Evolutionary conservation across 2,329 filamentous ascomycete species (phyloP).

Genomic region (Hirsutella thompsonii): DNA sequence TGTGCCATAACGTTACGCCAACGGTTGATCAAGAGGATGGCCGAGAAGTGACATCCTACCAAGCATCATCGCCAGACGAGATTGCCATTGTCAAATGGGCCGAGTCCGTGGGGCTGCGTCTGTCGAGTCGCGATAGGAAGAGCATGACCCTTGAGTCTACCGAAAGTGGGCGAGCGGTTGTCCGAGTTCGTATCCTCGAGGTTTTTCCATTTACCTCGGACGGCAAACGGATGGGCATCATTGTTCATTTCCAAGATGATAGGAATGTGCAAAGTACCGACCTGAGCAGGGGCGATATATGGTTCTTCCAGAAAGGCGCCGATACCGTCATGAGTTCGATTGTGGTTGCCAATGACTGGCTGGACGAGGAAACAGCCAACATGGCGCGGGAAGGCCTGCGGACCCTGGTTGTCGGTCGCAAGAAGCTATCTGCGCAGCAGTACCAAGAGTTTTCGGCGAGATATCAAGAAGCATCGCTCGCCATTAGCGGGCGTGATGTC

Average conservation of each 20-base stretch:
- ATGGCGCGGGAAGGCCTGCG: conserved; percentile 95
- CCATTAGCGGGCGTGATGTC: conserved; percentile 66
- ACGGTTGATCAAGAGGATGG: conserved; percentile 67
- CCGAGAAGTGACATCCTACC: conserved; percentile 67
- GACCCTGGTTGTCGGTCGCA: conserved; percentile 89
- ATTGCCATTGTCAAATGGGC: conserved; percentile 97
- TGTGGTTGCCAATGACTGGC: conserved; percentile 92
- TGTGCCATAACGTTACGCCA: conserved; percentile 96
- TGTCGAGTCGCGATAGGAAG: conserved; percentile 77
- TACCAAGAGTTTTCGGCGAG: conserved; percentile 68
- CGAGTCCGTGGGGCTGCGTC: conserved; percentile 75
- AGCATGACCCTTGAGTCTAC: conserved; percentile 72
- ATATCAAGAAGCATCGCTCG: conserved; percentile 69
- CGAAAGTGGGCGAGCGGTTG: conserved; percentile 58
- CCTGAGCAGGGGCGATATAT: conserved; percentile 63
- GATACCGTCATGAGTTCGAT: conserved; percentile 98
- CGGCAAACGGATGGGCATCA: conserved; percentile 95
- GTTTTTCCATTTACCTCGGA: conserved; percentile 97
- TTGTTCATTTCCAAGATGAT: conserved; percentile 69
- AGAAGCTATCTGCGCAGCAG: conserved; percentile 63
- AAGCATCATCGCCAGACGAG: conserved; percentile 94
- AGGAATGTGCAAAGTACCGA: conserved; percentile 32
- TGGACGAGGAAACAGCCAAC: conserved; percentile 97
- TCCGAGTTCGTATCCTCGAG: conserved; percentile 80
- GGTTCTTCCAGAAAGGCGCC: conserved; percentile 97